A percentile compares a stretch with the other conserved stretches of the same genome.
phyloP scores from a whole-genome alignment of 805 yeast species.

The Maudiozyma barnettii region DNA sequence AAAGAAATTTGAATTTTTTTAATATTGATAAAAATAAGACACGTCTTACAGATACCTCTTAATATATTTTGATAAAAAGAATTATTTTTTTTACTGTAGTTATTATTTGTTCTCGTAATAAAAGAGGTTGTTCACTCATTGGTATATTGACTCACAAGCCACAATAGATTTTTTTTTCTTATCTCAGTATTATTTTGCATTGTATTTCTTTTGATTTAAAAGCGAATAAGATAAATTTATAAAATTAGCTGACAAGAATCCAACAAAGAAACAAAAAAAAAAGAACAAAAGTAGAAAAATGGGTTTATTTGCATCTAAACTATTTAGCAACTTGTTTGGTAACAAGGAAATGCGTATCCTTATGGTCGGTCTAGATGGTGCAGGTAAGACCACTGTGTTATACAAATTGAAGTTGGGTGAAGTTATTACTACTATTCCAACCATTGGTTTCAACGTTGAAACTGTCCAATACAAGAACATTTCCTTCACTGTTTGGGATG shows the following conservation, averaged over 20 bases:
- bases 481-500: constrained; percentile 97
- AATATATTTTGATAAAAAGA: no score
- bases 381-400: constrained; percentile 95
- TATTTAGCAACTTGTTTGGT: constrained; percentile 91
- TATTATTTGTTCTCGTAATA: no score
- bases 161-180: no score
- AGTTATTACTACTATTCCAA: constrained; percentile 92
- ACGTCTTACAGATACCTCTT: no score
- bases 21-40: background rate
- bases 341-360: constrained; percentile 96
- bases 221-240: background rate
- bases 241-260: background rate
- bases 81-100: no score
- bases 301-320: constrained; percentile 94
- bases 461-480: constrained; percentile 96
- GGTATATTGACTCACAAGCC: no score
- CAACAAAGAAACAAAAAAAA: background rate
- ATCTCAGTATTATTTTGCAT: no score
- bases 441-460: constrained; percentile 95
- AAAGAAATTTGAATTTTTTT: background rate
- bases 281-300: constrained; percentile 34
- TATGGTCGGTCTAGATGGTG: constrained; percentile 97
- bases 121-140: no score
- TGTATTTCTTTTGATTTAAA: no score
- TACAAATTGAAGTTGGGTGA: constrained; percentile 93